These are phyloP conservation scores for Globisporangium spinosum DNA, from an alignment of 352 stramenopile species.

Conservation along the genomic window DNA sequence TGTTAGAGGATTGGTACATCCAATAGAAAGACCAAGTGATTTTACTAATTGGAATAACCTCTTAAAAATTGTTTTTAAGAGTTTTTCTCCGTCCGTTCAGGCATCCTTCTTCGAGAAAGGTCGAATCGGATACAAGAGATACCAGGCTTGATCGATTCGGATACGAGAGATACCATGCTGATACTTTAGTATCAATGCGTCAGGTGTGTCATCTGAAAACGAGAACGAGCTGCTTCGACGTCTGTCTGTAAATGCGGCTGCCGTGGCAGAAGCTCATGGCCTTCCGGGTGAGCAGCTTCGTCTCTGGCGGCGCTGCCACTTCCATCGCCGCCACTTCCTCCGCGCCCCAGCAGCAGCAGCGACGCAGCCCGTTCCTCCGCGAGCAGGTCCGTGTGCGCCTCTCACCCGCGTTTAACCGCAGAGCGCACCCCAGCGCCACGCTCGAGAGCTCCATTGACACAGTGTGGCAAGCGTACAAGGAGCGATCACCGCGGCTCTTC, in stretches of 20 bases:
- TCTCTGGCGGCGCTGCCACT: constrained; percentile 4
- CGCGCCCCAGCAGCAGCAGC: neutral
- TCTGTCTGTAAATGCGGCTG: constrained; percentile 11
- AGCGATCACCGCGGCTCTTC: constrained; percentile 47
- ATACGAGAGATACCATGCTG: neutral
- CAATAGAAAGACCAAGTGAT: no score
- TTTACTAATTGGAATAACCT: no score
- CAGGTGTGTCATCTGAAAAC: neutral
- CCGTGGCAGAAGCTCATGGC: constrained; percentile 36
- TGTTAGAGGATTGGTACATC: no score
- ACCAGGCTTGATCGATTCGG: no score
- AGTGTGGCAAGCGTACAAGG: constrained; percentile 38
- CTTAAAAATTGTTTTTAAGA: no score
- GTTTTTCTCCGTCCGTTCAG: no score
- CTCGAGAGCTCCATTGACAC: constrained; percentile 37
- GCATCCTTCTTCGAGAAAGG: no score
- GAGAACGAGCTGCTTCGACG: neutral
- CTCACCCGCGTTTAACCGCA: constrained; percentile 39
- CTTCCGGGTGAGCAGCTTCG: constrained; percentile 33
- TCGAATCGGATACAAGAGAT: no score
- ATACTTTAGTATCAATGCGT: neutral
- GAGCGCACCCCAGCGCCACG: constrained; percentile 31
- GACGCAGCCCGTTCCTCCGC: constrained; percentile 17
- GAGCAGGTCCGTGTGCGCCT: constrained; percentile 47
- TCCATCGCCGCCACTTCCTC: no score